Conservation (phyloP, 2,329 filamentous ascomycete genomes). For the Penicillium hesseltinei region DNA sequence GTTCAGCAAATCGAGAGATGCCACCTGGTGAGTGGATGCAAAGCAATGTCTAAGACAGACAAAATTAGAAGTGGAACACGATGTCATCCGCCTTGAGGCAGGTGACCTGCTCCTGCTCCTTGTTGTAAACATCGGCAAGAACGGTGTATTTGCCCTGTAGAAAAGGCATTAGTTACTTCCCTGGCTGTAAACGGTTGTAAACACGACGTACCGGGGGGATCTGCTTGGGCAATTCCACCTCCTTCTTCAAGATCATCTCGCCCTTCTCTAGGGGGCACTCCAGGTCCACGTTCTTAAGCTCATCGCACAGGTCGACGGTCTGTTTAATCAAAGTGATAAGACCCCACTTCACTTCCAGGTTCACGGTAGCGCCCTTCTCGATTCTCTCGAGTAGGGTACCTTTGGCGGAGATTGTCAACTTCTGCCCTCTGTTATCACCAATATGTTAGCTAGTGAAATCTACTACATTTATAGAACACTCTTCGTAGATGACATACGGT, state of each 20-base stretch:
- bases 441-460: constrained; percentile 14
- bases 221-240: constrained; percentile 77
- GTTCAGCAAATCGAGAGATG: constrained; percentile 6
- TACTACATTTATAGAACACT: not conserved
- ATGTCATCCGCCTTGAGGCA: constrained; percentile 69
- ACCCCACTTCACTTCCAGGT: constrained; percentile 87
- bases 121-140: constrained; percentile 76
- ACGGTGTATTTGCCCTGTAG: constrained; percentile 84
- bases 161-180: constrained; percentile 8
- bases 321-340: constrained; percentile 85
- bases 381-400: constrained; percentile 74
- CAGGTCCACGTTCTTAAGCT: constrained; percentile 82
- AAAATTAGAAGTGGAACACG: constrained; percentile 27
- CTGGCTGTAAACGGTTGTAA: not conserved
- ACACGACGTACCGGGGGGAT: constrained; percentile 75
- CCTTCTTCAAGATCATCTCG: constrained; percentile 69
- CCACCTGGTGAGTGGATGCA: constrained; percentile 19
- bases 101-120: constrained; percentile 72
- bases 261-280: constrained; percentile 85
- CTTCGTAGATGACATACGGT: constrained; percentile 60
- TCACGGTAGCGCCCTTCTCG: constrained; percentile 74
- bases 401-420: constrained; percentile 73
- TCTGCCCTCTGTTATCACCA: constrained; percentile 61
- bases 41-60: constrained; percentile 1
- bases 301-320: constrained; percentile 80